These are phyloP conservation scores for Stephania yunnanensis DNA, from an alignment of 164 flowering plant genomes.

Conservation along the genomic window DNA sequence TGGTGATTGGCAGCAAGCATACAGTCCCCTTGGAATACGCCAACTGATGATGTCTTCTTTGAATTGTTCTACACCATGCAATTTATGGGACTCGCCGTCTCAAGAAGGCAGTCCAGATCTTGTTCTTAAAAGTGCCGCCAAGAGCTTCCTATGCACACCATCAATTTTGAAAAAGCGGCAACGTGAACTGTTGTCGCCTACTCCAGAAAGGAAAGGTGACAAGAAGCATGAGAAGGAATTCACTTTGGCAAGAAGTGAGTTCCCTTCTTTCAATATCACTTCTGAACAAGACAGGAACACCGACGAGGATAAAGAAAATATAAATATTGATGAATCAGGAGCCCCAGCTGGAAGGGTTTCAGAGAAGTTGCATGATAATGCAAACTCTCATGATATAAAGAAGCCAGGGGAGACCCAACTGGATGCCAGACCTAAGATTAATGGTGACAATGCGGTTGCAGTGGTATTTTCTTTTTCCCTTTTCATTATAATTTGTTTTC, in stretches of 20 bases:
- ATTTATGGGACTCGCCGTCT: constrained; percentile 79
- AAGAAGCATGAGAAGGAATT: constrained; percentile 53
- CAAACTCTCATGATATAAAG: constrained; percentile 6
- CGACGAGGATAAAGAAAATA: constrained; percentile 31
- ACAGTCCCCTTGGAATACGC: constrained; percentile 94
- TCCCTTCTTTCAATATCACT: constrained; percentile 27
- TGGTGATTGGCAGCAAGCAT: constrained; percentile 70
- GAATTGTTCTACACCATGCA: constrained; percentile 64
- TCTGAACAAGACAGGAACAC: constrained; percentile 24
- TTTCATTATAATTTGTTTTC: background rate
- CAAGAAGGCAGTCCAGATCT: constrained; percentile 67
- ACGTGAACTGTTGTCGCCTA: constrained; percentile 78
- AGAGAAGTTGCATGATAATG: constrained; percentile 9
- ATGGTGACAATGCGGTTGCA: constrained; percentile 12
- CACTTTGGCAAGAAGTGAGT: constrained; percentile 30
- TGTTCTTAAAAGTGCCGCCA: constrained; percentile 77
- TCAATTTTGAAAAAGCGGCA: constrained; percentile 84
- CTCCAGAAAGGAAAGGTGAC: constrained; percentile 61
- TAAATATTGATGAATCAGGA: constrained; percentile 9
- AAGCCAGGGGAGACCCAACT: constrained; percentile 16
- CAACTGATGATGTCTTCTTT: constrained; percentile 73
- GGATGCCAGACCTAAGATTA: constrained; percentile 13
- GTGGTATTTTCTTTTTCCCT: constrained; percentile 12
- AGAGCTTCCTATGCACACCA: constrained; percentile 70
- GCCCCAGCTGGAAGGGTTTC: constrained; percentile 9